phyloP scores from a whole-genome alignment of 371 early-diverging fungal genomes.

The Mortierella polycephala region DNA sequence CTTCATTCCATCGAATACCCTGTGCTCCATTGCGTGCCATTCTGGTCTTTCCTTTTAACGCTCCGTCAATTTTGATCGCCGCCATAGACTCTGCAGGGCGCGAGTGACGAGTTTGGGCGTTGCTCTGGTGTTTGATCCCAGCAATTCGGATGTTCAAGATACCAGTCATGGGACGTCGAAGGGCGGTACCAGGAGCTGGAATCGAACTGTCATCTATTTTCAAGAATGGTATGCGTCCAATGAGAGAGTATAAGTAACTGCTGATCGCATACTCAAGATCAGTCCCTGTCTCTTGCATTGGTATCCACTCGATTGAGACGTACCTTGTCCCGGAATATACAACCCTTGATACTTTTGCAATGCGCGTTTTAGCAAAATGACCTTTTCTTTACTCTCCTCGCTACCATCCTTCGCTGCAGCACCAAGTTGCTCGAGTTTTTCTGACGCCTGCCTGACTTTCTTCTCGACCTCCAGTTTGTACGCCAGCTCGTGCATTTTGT shows the following conservation, averaged over 20 bases:
- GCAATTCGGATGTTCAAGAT: constrained; percentile 71
- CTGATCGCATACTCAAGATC: too few species aligned
- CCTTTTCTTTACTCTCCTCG: constrained; percentile 80
- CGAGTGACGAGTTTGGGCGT: constrained; percentile 72
- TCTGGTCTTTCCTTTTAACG: constrained; percentile 67
- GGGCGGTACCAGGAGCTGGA: constrained; percentile 54
- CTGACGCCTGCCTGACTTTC: constrained; percentile 78
- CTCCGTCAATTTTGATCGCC: constrained; percentile 82
- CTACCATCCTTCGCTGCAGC: constrained; percentile 55
- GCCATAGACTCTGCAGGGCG: constrained; percentile 72
- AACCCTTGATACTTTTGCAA: constrained; percentile 85
- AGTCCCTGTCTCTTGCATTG: too few species aligned
- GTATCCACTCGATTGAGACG: too few species aligned
- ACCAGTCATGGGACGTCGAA: constrained; percentile 77
- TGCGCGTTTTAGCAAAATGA: constrained; percentile 79
- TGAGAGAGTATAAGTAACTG: neutral
- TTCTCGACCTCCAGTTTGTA: constrained; percentile 90
- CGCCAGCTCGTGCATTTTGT: constrained; percentile 83
- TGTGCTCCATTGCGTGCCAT: constrained; percentile 39
- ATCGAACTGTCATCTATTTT: constrained; percentile 27
- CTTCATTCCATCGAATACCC: constrained; percentile 79
- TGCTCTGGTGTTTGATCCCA: constrained; percentile 69
- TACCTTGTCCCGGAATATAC: constrained; percentile 60
- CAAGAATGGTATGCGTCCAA: neutral
- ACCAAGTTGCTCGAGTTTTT: constrained; percentile 62